phyloP scores from a whole-genome alignment of 2,329 filamentous ascomycete species.

The Fusarium denticulatum region DNA sequence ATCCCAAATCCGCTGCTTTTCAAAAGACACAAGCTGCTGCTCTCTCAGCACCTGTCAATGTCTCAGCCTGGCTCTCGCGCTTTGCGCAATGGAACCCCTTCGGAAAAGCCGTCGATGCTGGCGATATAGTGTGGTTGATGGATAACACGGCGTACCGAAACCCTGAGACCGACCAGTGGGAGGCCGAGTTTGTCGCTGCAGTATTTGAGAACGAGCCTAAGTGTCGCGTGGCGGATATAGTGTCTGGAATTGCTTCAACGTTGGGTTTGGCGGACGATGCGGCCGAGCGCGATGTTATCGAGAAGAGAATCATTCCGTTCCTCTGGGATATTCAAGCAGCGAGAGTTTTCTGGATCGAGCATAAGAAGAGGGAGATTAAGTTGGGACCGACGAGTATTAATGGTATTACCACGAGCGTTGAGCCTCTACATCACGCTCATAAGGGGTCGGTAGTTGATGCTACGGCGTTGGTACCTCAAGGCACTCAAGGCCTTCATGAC shows the following conservation, averaged over 20 bases:
- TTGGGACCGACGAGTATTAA: slow-evolving; percentile 77
- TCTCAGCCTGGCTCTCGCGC: slow-evolving; percentile 54
- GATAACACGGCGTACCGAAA: slow-evolving; percentile 86
- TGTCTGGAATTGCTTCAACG: slow-evolving; percentile 75
- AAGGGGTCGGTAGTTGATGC: slow-evolving; percentile 59
- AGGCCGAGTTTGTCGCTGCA: slow-evolving; percentile 84
- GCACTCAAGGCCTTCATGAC: slow-evolving; percentile 64
- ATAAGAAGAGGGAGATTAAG: slow-evolving; percentile 60
- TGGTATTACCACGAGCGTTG: slow-evolving; percentile 74
- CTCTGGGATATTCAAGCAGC: slow-evolving; percentile 79
- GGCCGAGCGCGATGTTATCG: slow-evolving; percentile 67
- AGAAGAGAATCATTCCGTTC: slow-evolving; percentile 78
- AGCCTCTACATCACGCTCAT: slow-evolving; percentile 59
- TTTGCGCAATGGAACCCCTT: slow-evolving; percentile 66
- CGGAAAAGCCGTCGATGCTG: slow-evolving; percentile 65
- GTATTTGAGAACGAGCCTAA: slow-evolving; percentile 81
- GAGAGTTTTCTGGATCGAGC: slow-evolving; percentile 71
- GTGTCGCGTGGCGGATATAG: slow-evolving; percentile 72
- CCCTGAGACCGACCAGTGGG: slow-evolving; percentile 66
- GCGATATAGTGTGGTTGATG: slow-evolving; percentile 85
- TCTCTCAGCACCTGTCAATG: slow-evolving; percentile 41
- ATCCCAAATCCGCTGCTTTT: slow-evolving; percentile 46
- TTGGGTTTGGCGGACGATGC: slow-evolving; percentile 72
- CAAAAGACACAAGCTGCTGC: slow-evolving; percentile 47
- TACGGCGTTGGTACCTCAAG: slow-evolving; percentile 60